Evolutionary conservation across 1,284 basidiomycete species (phyloP), one percentile per base, ranked within the genome.

Genomic region (Heliocybe sulcata): DNA sequence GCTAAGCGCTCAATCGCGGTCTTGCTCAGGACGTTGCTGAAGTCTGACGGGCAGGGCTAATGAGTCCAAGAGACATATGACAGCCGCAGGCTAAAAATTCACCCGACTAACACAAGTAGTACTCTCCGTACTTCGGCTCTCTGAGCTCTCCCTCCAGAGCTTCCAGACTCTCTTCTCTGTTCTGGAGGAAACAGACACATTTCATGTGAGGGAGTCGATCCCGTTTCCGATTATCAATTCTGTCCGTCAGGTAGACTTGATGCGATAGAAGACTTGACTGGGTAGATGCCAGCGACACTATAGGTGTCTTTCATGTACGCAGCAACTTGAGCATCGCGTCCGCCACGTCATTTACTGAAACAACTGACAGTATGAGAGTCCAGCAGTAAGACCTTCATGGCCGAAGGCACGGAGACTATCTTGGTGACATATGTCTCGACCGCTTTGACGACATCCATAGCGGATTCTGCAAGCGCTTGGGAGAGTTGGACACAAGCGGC

Each of bases 321-420:
- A 2, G 45, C 19, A 16, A 54, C 53, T 23, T 57, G 53, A 54
- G 48, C 42, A 52, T 53, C 22, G 60, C 9, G 59, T 29, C 45
- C 25, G 33, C 35, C 20, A 35, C 38, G 45, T 9, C 16, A 54
- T 25, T 42, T 27, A 27, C 10, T 38, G 12, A 27, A 56, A 60
- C 9, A 16, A 67, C 85, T 56, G 65, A 95, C 94, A n/a, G 96
- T 99, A 67, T 98, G 92, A 23, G 86, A 81, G 69, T 99, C 97
- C 25, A 99, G 83, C 29, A 99, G 80, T 45, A 99, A 79, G n/a
- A 98, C 94, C 72, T 99, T 99, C 90, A 99, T 98, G 6, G 92
- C 84, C 8, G 82, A 77, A 51, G 94, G 91, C 55, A 85, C 85
- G 27, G 87, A 86, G 58, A 98, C 82, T 77, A 98, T 81, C 75